Base-by-base conservation (phyloP, 2,329 filamentous ascomycete species). In the Cylindrodendrum hubeiense region DNA sequence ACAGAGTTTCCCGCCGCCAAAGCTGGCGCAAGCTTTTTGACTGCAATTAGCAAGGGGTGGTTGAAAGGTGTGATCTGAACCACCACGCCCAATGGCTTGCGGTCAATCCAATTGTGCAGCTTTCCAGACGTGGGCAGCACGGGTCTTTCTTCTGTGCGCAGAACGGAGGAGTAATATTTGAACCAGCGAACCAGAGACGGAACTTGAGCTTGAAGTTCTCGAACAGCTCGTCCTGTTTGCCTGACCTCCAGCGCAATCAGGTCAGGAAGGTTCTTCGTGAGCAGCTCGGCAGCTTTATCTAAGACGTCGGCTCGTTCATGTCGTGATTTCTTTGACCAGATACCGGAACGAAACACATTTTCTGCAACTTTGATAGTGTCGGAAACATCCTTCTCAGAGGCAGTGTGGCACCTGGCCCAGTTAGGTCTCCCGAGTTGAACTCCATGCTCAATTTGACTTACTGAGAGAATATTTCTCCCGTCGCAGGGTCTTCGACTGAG, bases 171-270 rank as follows among this genome's bases (percentile, higher is more conserved):
- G 72, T 91, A 93, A 79, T 93, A 93, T 65, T 87, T 88, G 78
- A 93, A 89, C 91, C 91, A 93, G 46, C 88, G 87, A 1, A 89
- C 85, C 0, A 93, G 82, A 0, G 87, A 88, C 0, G 88, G 87
- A 5, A 91, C 86, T 75, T 93, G 91, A 1, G 90, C 90, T 52
- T 85, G 83, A 89, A 93, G 92, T 76, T 93, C 91, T 26, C 90
- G 87, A 28, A 91, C 81, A 0, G 88, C 87, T 0, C 91, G 87
- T 3, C 91, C 91, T 0, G 91, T 93, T 76, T 93, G 91, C 34
- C 77, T 80, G 8, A 91, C 89, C 76, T 93, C 91, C 4, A 92
- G 82, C 9, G 80, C 77, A 53, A 93, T 89, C 41, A 93, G 83
- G 1, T 80, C 76, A 0, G 86, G 82, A 1, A 93, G 80, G 8